Conservation (phyloP, 2,329 filamentous ascomycete species). For the Decorospora gaudefroyi region DNA sequence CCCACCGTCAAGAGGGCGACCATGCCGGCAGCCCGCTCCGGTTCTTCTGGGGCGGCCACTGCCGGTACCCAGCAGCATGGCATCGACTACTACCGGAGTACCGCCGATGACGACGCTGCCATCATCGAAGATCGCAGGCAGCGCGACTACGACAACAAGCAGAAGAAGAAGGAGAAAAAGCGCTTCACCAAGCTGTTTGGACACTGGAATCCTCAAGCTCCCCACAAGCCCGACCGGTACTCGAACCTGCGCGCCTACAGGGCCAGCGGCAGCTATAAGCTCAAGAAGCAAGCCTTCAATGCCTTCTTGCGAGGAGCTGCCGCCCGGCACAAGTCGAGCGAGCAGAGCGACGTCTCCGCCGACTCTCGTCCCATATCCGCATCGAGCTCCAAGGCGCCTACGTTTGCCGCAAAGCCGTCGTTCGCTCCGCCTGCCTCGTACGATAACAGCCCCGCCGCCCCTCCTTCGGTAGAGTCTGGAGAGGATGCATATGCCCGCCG, state of each 20-base stretch:
- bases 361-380: constrained; percentile 19
- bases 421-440: constrained; percentile 55
- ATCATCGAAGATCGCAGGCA: constrained; percentile 69
- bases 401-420: constrained; percentile 32
- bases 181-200: constrained; percentile 69
- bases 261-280: constrained; percentile 31
- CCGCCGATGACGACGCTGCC: constrained; percentile 77
- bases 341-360: constrained; percentile 22
- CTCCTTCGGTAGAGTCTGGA: constrained; percentile 46
- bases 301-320: constrained; percentile 28
- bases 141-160: constrained; percentile 70
- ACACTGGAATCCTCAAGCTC: constrained; percentile 52
- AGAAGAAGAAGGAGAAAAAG: constrained; percentile 62
- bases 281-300: constrained; percentile 33
- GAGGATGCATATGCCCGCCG: constrained; percentile 33
- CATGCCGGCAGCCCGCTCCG: constrained; percentile 27
- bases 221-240: constrained; percentile 31
- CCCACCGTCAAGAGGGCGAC: constrained; percentile 30
- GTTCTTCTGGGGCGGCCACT: constrained; percentile 17
- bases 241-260: constrained; percentile 37
- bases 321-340: constrained; percentile 13
- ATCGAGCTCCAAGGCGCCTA: constrained; percentile 16
- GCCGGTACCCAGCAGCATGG: constrained; percentile 26
- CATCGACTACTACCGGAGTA: constrained; percentile 66
- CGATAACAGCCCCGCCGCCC: constrained; percentile 23